Base-by-base conservation (phyloP, 2,329 filamentous ascomycete species). In the Nigrospora sphaerica region DNA sequence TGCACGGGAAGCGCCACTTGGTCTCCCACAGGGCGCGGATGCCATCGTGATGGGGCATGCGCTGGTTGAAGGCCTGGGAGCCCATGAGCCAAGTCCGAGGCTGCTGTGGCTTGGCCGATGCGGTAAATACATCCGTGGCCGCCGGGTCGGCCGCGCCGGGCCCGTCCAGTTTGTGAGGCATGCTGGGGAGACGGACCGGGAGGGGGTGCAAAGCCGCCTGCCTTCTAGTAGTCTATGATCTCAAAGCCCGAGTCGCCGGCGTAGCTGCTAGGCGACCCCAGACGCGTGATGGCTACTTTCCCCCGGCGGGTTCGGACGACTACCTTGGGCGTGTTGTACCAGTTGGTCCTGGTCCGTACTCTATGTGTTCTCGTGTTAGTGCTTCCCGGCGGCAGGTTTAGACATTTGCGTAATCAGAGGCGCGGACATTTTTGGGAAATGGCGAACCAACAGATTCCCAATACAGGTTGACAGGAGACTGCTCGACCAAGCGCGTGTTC, bases 21-120 rank as follows among this genome's bases (percentile, higher is more conserved):
- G 81, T 86, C 66, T 87, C 82, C 85, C 86, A 90, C 28, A 86
- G 66, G 11, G 74, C 74, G 57, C 76, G 69, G 53, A 84, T 81
- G 19, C 75, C 76, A 32, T 72, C 68, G 53, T 83, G 77, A 57
- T 84, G 81, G 17, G 79, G 72, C 71, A 74, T 73, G 49, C 59
- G 61, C 13, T 49, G 55, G 56, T 70, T 64, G 56, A 70, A 74
- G 37, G 65, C 66, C 51, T 66, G 60, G 17, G 52, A 49, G 46
- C 70, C 71, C 70, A 74, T 72, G 40, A 64, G 59, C 71, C 70
- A 74, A 55, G 47, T 33, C 18, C 42, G 42, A 2, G 32, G 32
- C 42, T 35, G 42, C 23, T 28, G 23, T 10, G 23, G 23, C 23
- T 28, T 28, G 23, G 7, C 23, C 19, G 33, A 19, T 6, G 32